Evolutionary conservation across 257 asterid genomes (phyloP), one percentile per base, ranked within the genome.

Genomic region (Solanum piurae): DNA sequence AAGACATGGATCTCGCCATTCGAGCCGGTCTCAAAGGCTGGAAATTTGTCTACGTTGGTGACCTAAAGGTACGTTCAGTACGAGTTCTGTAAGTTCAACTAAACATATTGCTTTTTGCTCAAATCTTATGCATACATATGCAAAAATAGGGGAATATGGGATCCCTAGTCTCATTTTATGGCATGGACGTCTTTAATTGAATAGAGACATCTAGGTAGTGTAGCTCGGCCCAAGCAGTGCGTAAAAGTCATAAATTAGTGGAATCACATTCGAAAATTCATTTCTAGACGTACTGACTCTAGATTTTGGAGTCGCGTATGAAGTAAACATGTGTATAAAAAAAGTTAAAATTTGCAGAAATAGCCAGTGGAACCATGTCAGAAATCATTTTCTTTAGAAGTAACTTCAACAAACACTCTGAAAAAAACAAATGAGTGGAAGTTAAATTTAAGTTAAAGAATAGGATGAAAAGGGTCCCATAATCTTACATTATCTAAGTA

Each of bases 1-100:
- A 94, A 86, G 96, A 93, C 84, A 93, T 94, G 98, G 97, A 94
- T 87, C 90, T 94, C 73, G 95, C 94, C 1, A 89, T 94, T 49
- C 91, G 96, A 80, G 96, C 96, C 21, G 91, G 95, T 86, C 98
- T 94, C 20, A 89, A 86, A 83, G 98, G 96, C 42, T 94, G 96
- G 95, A 93, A 93, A 86, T 93, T 93, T 83, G 92, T 94, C 29
- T 94, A 90, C 58, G 79, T 92, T 44, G 95, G 92, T 9, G 92
- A 93, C 71, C 89, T 94, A 5, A 49, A 89, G 90, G 88, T 89
- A 38, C 40, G 55, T 36, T 60, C 5, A 38, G 25, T 4, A 36
- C 8, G 16, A 33, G 79, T 9, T 33, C 44, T 72, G 16, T 33
- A 72, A 33, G 79, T 9, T 72, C 44, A 72, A 33, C 79, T 18